phyloP scores from a whole-genome alignment of 257 asterid species.

The Solanum etuberosum region DNA sequence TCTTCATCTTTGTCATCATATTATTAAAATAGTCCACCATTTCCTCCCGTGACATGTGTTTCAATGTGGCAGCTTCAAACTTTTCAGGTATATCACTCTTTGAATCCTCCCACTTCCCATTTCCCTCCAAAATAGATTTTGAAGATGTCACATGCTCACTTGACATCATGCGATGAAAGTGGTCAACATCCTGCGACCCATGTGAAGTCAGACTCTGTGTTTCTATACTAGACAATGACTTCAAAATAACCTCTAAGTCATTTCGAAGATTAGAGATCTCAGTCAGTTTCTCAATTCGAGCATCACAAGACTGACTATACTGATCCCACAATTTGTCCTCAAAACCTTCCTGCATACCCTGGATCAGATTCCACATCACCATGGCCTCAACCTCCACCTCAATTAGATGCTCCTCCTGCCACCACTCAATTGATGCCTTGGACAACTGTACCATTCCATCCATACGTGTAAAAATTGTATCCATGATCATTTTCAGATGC shows the following conservation, averaged over 20 bases:
- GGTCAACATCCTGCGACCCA: conserved; percentile 57
- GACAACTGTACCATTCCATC: conserved; percentile 28
- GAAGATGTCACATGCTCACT: conserved; percentile 24
- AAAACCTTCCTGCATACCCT: conserved; percentile 31
- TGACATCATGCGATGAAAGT: conserved; percentile 31
- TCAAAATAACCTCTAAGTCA: conserved; percentile 49
- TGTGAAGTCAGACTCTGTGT: conserved; percentile 33
- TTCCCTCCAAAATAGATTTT: conserved; percentile 29
- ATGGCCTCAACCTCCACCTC: conserved; percentile 38
- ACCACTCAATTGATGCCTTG: conserved; percentile 25
- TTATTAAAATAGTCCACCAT: conserved; percentile 50
- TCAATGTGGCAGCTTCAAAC: conserved; percentile 44
- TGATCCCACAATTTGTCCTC: conserved; percentile 31
- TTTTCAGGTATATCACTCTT: conserved; percentile 39
- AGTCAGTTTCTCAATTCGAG: conserved; percentile 48
- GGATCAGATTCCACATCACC: conserved; percentile 36
- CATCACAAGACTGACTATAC: conserved; percentile 22
- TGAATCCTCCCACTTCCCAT: conserved; percentile 38
- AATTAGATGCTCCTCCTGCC: conserved; percentile 25
- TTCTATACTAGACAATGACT: conserved; percentile 46
- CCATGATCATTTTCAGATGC: conserved; percentile 31
- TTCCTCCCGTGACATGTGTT: conserved; percentile 39
- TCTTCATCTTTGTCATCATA: conserved; percentile 49
- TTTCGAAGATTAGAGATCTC: conserved; percentile 38
- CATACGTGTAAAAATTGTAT: conserved; percentile 22